Evolutionary conservation across 805 yeast genomes (phyloP).

Genomic region (Candida ulmi): DNA sequence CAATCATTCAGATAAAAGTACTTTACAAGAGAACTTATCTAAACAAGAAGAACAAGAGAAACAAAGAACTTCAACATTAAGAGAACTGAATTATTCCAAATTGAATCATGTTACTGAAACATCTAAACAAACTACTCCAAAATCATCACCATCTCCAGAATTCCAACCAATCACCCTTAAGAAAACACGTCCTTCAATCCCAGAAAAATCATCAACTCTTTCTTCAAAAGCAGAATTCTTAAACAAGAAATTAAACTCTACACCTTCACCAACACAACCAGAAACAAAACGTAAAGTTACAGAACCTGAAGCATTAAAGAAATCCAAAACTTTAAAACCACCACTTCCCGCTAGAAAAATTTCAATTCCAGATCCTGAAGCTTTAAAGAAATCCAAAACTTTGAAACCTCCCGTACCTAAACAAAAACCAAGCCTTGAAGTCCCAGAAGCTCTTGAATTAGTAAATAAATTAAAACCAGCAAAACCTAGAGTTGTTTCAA

Average conservation of each 20-base stretch:
- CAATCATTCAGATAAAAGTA: constrained; percentile 22
- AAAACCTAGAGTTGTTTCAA: not conserved
- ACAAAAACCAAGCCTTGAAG: constrained; percentile 1
- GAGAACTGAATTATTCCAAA: constrained; percentile 11
- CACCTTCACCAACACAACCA: not conserved
- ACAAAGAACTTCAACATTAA: constrained; percentile 4
- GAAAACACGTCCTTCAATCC: constrained; percentile 16
- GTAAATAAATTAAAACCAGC: constrained; percentile 4
- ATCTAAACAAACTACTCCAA: not conserved
- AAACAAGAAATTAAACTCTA: constrained; percentile 1
- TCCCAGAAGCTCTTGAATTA: constrained; percentile 1
- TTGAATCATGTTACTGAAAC: constrained; percentile 8
- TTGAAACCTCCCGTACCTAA: constrained; percentile 16
- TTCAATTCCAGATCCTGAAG: not conserved
- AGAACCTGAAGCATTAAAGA: constrained; percentile 9
- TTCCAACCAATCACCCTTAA: constrained; percentile 13
- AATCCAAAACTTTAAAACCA: constrained; percentile 2
- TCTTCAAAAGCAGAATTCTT: constrained; percentile 2
- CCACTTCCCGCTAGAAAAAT: constrained; percentile 4
- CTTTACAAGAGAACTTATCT: constrained; percentile 24
- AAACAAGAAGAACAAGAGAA: constrained; percentile 8
- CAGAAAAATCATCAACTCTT: constrained; percentile 3
- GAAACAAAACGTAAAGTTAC: constrained; percentile 4
- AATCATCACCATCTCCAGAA: not conserved
- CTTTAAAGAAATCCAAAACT: constrained; percentile 1